Evolutionary conservation across 2,329 filamentous ascomycete species (phyloP), one percentile per base, ranked within the genome.

Genomic region (Mycogone perniciosa): DNA sequence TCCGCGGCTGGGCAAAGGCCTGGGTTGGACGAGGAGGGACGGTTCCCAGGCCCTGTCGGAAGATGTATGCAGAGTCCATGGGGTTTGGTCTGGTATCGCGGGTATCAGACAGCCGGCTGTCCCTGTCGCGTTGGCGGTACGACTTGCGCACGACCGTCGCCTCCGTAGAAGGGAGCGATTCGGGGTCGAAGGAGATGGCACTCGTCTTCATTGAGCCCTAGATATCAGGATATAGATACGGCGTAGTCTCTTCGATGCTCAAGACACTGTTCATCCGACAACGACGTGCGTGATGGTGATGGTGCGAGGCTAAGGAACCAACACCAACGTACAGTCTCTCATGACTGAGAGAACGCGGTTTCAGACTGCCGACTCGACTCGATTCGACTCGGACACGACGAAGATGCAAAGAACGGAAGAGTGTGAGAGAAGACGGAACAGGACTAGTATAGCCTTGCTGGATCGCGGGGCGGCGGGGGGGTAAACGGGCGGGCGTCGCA

Each of bases 11-110:
- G 48, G 60, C 59, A 38, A 45, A 54, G 64, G 68, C 55, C 31
- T 59, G 60, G 20, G 59, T 56, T 63, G 60, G 60, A 44, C 72
- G 68, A 42, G 71, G 70, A 56, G 65, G 69, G 53, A 72, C 68
- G 44, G 70, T 65, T 50, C 71, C 72, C 53, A 81, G 71, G 62
- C 77, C 80, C 64, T 80, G 80, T 58, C 77, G 78, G 60, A 83
- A 82, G 61, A 83, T 72, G 62, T 76, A 74, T 56, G 76, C 72
- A 57, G 77, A 73, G 64, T 85, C 79, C 81, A 85, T 85, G 54
- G 59, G 11, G 37, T 37, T n/a, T 46, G 62, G 34, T 42, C 7
- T 10, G 31, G 35, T 54, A 49, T 53, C 54, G 54, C 50, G 31
- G 40, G 37, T 35, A 30, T 34, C 26, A 44, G 9, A 37, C 47